These are phyloP conservation scores for Echinosophora koreensis DNA, from an alignment of 306 rosid species.

Conservation along the genomic window DNA sequence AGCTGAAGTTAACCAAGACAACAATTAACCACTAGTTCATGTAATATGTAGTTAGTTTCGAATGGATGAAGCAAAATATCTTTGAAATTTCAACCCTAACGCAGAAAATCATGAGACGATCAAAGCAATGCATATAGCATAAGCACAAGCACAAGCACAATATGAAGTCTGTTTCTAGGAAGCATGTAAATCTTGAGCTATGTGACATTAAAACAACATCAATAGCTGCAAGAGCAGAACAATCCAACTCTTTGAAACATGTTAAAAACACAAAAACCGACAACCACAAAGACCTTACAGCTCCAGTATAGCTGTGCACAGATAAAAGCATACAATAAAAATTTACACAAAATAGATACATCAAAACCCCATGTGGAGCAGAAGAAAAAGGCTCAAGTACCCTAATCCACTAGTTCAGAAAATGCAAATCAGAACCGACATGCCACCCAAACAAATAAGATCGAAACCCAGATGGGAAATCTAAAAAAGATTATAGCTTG, in stretches of 20 bases:
- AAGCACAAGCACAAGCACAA: background rate
- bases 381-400: conserved; percentile 19
- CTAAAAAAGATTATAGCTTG: conserved; percentile 13
- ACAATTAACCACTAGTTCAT: background rate
- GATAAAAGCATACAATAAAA: conserved; percentile 7
- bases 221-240: background rate
- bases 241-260: conserved; percentile 1
- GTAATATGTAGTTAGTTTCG: background rate
- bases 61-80: background rate
- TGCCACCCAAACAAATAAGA: conserved; percentile 16
- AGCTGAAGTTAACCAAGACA: conserved; percentile 12
- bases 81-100: background rate
- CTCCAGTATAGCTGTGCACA: background rate
- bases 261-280: background rate
- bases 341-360: conserved; percentile 10
- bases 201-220: conserved; percentile 6
- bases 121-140: background rate
- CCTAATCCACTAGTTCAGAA: background rate
- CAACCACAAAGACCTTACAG: conserved; percentile 30
- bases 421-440: conserved; percentile 3
- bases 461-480: conserved; percentile 1
- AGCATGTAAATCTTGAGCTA: background rate
- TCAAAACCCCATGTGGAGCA: conserved; percentile 7
- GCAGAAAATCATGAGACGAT: conserved; percentile 16
- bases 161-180: background rate